Evolutionary conservation across 2,329 filamentous ascomycete species (phyloP).

Genomic region (Botryotinia calthae): DNA sequence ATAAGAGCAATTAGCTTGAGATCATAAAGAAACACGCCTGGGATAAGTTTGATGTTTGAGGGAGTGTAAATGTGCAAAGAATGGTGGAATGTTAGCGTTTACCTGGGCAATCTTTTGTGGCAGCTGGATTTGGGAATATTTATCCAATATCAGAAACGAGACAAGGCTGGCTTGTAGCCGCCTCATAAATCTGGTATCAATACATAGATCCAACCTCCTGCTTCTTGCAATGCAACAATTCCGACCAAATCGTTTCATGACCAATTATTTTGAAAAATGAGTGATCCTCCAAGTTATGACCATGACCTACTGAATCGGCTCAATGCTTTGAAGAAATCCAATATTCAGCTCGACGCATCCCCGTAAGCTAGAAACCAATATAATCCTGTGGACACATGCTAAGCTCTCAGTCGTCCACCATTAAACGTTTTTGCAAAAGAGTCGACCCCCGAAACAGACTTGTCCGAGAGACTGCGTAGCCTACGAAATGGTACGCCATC

Average conservation of each 20-base stretch:
- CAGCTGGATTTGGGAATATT: background rate
- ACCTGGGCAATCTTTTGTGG: background rate
- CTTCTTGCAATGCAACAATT: constrained; percentile 8
- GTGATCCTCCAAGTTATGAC: constrained; percentile 34
- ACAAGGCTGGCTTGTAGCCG: constrained; percentile 32
- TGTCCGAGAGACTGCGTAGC: constrained; percentile 34
- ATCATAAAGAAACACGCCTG: background rate
- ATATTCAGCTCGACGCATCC: constrained; percentile 30
- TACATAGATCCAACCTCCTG: constrained; percentile 15
- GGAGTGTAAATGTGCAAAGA: background rate
- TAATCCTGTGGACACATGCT: constrained; percentile 26
- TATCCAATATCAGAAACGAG: background rate
- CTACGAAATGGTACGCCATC: constrained; percentile 33
- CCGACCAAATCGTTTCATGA: constrained; percentile 8
- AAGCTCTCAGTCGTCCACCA: constrained; percentile 24
- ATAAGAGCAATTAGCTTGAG: background rate
- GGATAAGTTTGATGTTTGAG: background rate
- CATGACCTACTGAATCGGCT: constrained; percentile 35
- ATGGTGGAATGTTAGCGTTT: background rate
- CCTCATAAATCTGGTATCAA: constrained; percentile 24
- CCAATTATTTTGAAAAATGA: constrained; percentile 28
- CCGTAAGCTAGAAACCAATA: constrained; percentile 27
- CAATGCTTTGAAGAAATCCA: constrained; percentile 39
- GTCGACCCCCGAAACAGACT: constrained; percentile 32
- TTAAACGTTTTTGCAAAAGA: constrained; percentile 18